Evolutionary conservation across 208 protist genomes (phyloP).

Genomic region (Trypanosoma platydactyli): DNA sequence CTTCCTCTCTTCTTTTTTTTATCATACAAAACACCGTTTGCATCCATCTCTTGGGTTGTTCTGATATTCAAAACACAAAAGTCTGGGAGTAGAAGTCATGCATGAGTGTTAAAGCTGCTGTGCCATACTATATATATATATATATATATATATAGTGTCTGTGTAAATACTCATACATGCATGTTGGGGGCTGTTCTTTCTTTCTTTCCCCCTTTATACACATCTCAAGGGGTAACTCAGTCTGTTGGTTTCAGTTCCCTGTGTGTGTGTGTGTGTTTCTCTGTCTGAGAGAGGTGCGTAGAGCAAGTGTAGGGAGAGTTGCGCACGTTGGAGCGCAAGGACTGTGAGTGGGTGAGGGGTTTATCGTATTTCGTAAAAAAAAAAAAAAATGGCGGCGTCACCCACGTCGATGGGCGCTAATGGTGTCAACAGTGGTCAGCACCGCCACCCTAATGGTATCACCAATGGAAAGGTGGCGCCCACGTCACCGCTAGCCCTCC

Average conservation of each 20-base stretch:
- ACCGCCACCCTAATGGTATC: neutral
- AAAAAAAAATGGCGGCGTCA: neutral
- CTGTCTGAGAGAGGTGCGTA: neutral
- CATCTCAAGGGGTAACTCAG: neutral
- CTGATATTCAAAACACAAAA: neutral
- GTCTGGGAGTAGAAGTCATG: neutral
- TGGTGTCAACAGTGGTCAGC: neutral
- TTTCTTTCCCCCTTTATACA: constrained; percentile 7
- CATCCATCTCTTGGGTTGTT: neutral
- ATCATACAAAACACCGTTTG: neutral
- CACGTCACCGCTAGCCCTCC: neutral
- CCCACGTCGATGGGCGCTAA: neutral
- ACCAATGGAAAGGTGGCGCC: neutral
- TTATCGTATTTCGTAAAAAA: too few relatives aligned
- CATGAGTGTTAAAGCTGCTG: neutral
- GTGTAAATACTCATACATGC: too few relatives aligned
- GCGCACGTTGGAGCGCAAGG: too few relatives aligned
- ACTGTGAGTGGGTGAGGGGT: too few relatives aligned
- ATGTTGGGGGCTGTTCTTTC: neutral
- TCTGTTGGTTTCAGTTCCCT: neutral
- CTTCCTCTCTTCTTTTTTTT: neutral
- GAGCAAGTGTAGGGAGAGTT: neutral
- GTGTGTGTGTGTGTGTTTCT: neutral
- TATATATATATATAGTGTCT: constrained; percentile 14
- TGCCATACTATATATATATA: neutral